Evolutionary conservation across 345 rosid species (phyloP), one percentile per base, ranked within the genome.

Genomic region (Zanthoxylum bungeanum): DNA sequence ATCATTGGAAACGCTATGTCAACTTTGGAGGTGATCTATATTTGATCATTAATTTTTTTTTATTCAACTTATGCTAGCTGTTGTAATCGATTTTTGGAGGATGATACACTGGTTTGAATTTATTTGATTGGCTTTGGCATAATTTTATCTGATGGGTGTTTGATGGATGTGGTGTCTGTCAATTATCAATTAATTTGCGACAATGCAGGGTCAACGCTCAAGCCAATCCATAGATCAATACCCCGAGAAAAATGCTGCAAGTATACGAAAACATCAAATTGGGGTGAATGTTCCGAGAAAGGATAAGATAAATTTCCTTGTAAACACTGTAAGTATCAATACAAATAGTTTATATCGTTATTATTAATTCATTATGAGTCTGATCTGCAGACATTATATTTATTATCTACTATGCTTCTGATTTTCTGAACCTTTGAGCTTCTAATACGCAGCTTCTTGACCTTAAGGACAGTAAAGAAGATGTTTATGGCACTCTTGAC

Each of bases 401-500:
- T 58, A 30, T 16, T 17, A 31, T 30, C 28, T 25, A 61, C 47
- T 37, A 1, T 36, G 65, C 40, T 16, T 14, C 40, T 10, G 22
- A 60, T 60, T 39, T 60, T 10, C 37, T 24, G 16, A 12, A 60
- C 9, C 17, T 61, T 0, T 39, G 31, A 61, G 49, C 49, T 61
- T 61, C n/a, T n/a, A n/a, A n/a, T 59, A 1, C 72, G 82, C 86
- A 93, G 98, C 93, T 94, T 76, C 74, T 81, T 66, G 92, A 90
- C 73, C 80, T 91, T 16, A 85, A 83, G 74, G 93, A 94, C 80
- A 77, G 81, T 75, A 91, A 90, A 83, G 97, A 91, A 77, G 88
- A 87, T 44, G 84, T 94, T 39, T 94, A 94, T 76, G 91, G 97
- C 78, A 84, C 93, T 80, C 91, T 94, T 34, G 97, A 94, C 82